Evolutionary conservation across 2,329 filamentous ascomycete genomes (phyloP).

Genomic region (Arthrobotrys sphaeroides): DNA sequence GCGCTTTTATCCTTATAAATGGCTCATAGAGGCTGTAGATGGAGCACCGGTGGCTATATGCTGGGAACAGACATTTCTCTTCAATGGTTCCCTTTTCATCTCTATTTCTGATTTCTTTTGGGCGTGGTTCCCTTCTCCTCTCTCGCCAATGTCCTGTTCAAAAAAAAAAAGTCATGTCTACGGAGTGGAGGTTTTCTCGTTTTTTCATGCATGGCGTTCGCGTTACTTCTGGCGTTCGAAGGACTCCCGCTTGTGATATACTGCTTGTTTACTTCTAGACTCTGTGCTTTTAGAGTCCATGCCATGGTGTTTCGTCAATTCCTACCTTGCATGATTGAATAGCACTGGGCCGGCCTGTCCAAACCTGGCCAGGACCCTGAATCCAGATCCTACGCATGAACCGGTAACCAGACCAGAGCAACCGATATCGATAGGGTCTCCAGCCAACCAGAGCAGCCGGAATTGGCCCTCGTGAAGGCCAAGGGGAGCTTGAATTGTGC

Average conservation of each 20-base stretch:
- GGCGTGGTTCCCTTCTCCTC: too few relatives aligned
- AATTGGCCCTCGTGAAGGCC: slow-evolving; percentile 2
- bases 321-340: not conserved
- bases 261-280: not conserved
- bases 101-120: not conserved
- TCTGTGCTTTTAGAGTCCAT: not conserved
- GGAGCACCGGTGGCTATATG: not conserved
- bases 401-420: not conserved
- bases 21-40: not conserved
- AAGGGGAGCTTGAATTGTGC: slow-evolving; percentile 14
- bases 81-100: not conserved
- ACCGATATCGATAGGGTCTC: slow-evolving; percentile 31
- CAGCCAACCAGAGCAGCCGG: slow-evolving; percentile 14
- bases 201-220: slow-evolving; percentile 11
- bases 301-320: not conserved
- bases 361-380: not conserved
- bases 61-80: not conserved
- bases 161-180: slow-evolving; percentile 16
- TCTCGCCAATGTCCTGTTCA: too few relatives aligned
- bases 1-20: not conserved
- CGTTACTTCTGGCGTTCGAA: not conserved
- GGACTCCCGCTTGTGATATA: not conserved
- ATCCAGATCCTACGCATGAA: too few relatives aligned
- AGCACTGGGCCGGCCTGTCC: not conserved
- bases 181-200: not conserved